Evolutionary conservation across 108 stramenopile species (phyloP).

Genomic region (Cylindrotheca fusiformis): DNA sequence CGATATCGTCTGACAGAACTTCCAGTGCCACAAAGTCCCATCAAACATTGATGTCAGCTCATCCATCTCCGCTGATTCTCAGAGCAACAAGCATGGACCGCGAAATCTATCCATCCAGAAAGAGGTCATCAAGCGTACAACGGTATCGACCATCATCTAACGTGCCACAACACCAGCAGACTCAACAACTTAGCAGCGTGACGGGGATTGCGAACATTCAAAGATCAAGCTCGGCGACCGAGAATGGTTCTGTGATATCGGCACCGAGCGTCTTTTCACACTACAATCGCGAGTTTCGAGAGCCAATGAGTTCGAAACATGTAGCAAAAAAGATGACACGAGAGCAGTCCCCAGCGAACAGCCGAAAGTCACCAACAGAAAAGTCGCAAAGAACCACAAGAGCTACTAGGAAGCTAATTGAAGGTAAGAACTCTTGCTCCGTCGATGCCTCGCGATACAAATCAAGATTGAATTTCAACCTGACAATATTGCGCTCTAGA

Average conservation of each 20-base stretch:
- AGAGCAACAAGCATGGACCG: too few species aligned
- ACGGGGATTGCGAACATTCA: background rate
- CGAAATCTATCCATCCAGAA: too few species aligned
- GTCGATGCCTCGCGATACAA: background rate
- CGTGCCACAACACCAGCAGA: constrained; percentile 7
- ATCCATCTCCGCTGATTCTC: background rate
- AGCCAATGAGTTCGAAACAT: constrained; percentile 5
- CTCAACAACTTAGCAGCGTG: background rate
- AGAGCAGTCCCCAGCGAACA: constrained; percentile 14
- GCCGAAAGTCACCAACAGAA: constrained; percentile 8
- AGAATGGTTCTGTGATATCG: constrained; percentile 7
- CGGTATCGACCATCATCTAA: constrained; percentile 1
- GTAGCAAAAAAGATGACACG: background rate
- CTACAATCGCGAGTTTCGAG: constrained; percentile 5
- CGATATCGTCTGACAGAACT: too few species aligned
- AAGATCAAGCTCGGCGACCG: constrained; percentile 1
- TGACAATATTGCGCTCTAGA: constrained; percentile 6
- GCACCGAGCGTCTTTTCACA: constrained; percentile 4
- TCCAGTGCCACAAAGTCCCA: too few species aligned
- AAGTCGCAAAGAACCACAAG: constrained; percentile 7
- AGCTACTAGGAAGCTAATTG: constrained; percentile 27
- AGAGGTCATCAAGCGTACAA: constrained; percentile 4
- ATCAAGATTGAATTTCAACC: background rate
- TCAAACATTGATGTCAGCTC: background rate
- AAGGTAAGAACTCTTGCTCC: constrained; percentile 22